Base-by-base conservation (phyloP, 2,329 filamentous ascomycete genomes). In the Fusarium stilboides region DNA sequence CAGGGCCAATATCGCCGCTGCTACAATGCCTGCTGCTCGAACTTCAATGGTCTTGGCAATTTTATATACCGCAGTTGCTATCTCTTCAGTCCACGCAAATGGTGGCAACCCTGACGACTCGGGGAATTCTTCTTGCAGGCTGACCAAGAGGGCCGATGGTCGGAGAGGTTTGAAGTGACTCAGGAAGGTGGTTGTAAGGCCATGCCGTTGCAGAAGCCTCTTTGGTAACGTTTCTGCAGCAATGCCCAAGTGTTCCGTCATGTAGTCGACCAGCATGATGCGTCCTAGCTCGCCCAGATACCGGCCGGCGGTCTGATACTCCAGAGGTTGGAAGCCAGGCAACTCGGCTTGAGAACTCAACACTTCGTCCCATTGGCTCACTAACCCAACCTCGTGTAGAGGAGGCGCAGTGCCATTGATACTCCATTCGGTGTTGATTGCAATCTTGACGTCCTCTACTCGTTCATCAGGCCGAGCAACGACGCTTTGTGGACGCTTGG, bases 381-480 rank as follows among this genome's bases (percentile, higher is more conserved):
- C 87, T 47, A 94, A 84, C 2, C 83, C 82, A 20, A 90, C 80
- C 24, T 89, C 84, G 24, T 85, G 83, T 55, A 95, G 81, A 1
- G 92, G 91, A 8, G 85, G 83, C n/a, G 89, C 89, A 3, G 92
- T 89, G 8, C 92, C 92, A 26, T 90, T 90, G 72, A 96, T 94
- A 52, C 91, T 92, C 91, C 92, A 94, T 79, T 96, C 93, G 0
- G 93, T 95, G 75, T 95, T 95, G 67, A 95, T 89, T 6, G 93
- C 88, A 15, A 94, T 90, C 69, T 88, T 90, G n/a, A 87, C 81
- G 8, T 91, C 84, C 14, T 83, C 80, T 2, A 83, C 69, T 22
- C 67, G 71, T 65, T 83, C 80, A 10, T 80, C 84, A 17, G 83
- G 83, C 36, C 88, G 79, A 8, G 84, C 78, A 62, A 82, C 82